Evolutionary conservation across 2,329 filamentous ascomycete species (phyloP).

Genomic region (Paracorniculantispora psalliotae): DNA sequence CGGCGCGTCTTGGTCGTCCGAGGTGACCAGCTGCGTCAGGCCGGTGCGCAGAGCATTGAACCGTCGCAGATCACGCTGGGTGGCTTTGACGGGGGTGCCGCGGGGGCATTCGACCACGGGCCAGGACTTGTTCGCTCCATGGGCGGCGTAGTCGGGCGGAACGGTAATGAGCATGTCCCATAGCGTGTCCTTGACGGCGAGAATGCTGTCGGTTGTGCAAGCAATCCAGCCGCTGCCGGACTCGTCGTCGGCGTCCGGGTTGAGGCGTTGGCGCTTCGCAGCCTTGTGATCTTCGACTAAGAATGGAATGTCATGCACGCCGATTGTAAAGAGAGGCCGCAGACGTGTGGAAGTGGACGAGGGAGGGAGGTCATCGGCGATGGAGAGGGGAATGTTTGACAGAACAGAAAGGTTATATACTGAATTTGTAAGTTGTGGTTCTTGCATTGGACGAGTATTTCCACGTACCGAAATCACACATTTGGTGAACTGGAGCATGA

Average conservation of each 20-base stretch:
- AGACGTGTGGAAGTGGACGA: constrained; percentile 60
- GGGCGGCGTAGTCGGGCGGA: constrained; percentile 56
- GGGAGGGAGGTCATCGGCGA: constrained; percentile 63
- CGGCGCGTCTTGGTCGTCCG: constrained; percentile 19
- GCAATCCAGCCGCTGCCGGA: constrained; percentile 74
- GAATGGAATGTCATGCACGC: constrained; percentile 85
- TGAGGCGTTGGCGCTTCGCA: constrained; percentile 34
- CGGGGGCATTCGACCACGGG: constrained; percentile 67
- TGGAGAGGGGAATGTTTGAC: constrained; percentile 75
- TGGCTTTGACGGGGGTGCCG: constrained; percentile 69
- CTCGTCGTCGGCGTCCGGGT: constrained; percentile 39
- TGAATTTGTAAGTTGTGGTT: constrained; percentile 33
- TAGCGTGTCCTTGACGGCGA: constrained; percentile 77
- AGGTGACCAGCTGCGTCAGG: constrained; percentile 44
- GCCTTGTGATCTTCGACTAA: constrained; percentile 59
- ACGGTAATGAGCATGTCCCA: constrained; percentile 89
- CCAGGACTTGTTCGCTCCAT: constrained; percentile 61
- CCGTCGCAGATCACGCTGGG: constrained; percentile 81
- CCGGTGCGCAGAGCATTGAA: constrained; percentile 65
- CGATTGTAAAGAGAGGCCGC: constrained; percentile 84
- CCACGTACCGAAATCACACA: constrained; percentile 79
- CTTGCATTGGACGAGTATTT: constrained; percentile 9
- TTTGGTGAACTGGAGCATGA: constrained; percentile 76
- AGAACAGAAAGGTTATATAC: constrained; percentile 94
- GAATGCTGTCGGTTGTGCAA: constrained; percentile 91